Evolutionary conservation across 202 grass and related monocot species (phyloP).

Genomic region (Zizania palustris): DNA sequence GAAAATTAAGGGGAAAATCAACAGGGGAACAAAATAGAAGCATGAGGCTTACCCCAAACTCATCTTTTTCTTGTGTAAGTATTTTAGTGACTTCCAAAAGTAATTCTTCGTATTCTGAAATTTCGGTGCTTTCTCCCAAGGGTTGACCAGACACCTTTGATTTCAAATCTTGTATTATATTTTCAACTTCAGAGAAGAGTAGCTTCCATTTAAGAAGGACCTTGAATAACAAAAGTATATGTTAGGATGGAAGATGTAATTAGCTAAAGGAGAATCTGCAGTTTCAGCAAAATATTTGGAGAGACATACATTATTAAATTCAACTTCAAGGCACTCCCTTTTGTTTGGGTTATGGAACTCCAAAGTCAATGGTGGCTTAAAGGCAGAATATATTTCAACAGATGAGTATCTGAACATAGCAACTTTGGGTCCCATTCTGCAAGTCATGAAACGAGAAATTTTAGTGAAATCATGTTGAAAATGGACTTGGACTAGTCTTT

Average conservation of each 20-base stretch:
- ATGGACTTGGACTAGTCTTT: conserved; percentile 6
- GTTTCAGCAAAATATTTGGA: conserved; percentile 31
- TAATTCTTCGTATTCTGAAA: conserved; percentile 47
- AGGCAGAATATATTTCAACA: conserved; percentile 82
- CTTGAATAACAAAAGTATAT: conserved; percentile 58
- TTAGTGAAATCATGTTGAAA: conserved; percentile 42
- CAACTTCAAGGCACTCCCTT: conserved; percentile 71
- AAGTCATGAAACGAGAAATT: conserved; percentile 5
- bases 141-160: conserved; percentile 43
- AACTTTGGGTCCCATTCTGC: conserved; percentile 80
- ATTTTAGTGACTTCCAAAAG: conserved; percentile 60
- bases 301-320: conserved; percentile 64
- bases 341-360: conserved; percentile 63
- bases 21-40: conserved; percentile 18
- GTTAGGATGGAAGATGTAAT: conserved; percentile 37
- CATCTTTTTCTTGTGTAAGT: conserved; percentile 61
- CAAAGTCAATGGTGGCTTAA: conserved; percentile 73
- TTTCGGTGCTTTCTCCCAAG: conserved; percentile 6
- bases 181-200: conserved; percentile 68
- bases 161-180: conserved; percentile 58
- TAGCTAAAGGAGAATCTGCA: conserved; percentile 39
- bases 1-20: conserved; percentile 5
- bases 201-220: conserved; percentile 54
- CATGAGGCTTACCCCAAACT: conserved; percentile 63
- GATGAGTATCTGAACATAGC: conserved; percentile 89